Conservation (phyloP, 768 basidiomycete species). For the Russula olivacea region DNA sequence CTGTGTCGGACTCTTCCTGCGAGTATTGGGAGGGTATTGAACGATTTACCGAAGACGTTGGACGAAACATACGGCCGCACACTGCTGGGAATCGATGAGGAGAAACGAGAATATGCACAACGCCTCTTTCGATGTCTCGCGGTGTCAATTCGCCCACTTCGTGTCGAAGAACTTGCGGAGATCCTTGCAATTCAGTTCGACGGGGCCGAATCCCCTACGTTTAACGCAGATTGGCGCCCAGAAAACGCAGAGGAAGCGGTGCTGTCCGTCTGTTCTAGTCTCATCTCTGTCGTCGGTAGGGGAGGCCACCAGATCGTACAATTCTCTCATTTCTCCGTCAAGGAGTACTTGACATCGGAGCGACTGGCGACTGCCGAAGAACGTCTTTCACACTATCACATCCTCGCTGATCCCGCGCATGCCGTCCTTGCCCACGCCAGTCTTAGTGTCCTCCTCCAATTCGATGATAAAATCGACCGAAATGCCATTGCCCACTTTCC, state of each 20-base stretch:
- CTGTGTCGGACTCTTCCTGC: neutral
- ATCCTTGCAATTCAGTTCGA: constrained; percentile 12
- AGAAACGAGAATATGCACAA: neutral
- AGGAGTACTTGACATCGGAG: constrained; percentile 14
- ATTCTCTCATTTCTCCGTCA: constrained; percentile 12
- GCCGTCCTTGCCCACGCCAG: neutral
- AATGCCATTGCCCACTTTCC: neutral
- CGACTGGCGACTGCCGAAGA: neutral
- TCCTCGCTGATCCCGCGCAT: constrained; percentile 1
- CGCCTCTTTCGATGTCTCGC: constrained; percentile 1
- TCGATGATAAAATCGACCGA: neutral
- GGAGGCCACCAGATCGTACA: neutral
- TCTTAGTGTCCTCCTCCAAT: constrained; percentile 7
- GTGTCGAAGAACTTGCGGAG: constrained; percentile 7
- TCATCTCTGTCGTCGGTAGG: neutral
- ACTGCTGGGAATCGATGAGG: neutral
- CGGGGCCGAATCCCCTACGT: neutral
- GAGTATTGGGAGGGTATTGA: neutral
- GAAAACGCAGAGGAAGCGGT: neutral
- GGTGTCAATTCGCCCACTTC: constrained; percentile 5
- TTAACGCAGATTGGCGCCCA: neutral
- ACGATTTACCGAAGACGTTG: neutral
- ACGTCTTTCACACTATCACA: constrained; percentile 6
- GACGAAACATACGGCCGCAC: neutral
- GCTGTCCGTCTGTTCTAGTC: neutral